Conservation (phyloP, 768 basidiomycete species). For the Strobilomyces dryophilus region DNA sequence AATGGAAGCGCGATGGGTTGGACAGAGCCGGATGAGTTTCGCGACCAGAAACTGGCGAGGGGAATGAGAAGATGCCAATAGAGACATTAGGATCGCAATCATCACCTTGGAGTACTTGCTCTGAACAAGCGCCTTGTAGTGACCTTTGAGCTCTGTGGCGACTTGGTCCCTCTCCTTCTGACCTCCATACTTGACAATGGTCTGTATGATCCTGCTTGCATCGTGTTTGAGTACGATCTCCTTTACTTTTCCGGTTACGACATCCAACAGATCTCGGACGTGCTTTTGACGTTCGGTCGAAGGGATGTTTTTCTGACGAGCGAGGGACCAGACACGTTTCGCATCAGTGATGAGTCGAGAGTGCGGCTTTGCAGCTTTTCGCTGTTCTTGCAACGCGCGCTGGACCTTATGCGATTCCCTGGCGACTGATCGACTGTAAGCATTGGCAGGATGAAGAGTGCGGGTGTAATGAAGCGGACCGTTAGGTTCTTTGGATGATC, state of each 20-base stretch:
- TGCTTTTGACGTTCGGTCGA: slow-evolving; percentile 71
- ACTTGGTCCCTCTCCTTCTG: slow-evolving; percentile 74
- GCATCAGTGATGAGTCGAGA: slow-evolving; percentile 64
- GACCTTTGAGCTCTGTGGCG: slow-evolving; percentile 78
- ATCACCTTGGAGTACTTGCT: slow-evolving; percentile 88
- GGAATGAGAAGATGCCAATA: neutral
- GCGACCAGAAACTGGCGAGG: slow-evolving; percentile 64
- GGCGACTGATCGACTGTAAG: slow-evolving; percentile 38
- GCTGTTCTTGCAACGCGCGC: slow-evolving; percentile 59
- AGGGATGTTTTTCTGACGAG: slow-evolving; percentile 66
- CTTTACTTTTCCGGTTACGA: slow-evolving; percentile 76
- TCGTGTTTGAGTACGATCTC: slow-evolving; percentile 91
- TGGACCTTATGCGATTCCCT: slow-evolving; percentile 73
- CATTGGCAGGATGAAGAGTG: slow-evolving; percentile 6
- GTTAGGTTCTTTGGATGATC: slow-evolving; percentile 49
- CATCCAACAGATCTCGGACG: slow-evolving; percentile 66
- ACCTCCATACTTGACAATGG: slow-evolving; percentile 76
- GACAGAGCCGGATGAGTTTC: slow-evolving; percentile 75
- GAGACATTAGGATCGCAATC: neutral
- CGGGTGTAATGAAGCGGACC: slow-evolving; percentile 36
- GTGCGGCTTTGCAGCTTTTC: slow-evolving; percentile 75
- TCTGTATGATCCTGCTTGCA: slow-evolving; percentile 82
- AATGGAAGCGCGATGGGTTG: slow-evolving; percentile 70
- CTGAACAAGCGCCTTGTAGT: slow-evolving; percentile 72
- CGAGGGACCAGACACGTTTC: slow-evolving; percentile 74